Evolutionary conservation across 257 asterid species (phyloP).

Genomic region (Perilla frutescens): DNA sequence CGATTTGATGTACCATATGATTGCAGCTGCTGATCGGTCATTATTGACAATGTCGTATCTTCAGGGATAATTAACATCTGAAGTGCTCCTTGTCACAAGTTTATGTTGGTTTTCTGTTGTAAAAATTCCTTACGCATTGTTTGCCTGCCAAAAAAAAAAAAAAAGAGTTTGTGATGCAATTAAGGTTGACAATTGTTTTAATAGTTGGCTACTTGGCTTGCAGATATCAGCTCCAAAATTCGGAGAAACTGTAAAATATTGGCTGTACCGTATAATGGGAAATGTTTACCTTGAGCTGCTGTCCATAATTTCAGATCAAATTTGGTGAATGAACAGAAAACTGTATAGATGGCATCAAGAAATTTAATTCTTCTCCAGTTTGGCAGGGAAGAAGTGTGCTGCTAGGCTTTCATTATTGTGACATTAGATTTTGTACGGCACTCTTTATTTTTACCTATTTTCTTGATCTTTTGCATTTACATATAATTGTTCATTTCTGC

Average conservation of each 20-base stretch:
- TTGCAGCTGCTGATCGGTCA: too few relatives aligned
- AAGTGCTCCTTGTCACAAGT: too few relatives aligned
- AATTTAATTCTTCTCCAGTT: slow-evolving; percentile 22
- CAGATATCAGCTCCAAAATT: slow-evolving; percentile 15
- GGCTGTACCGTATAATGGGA: slow-evolving; percentile 25
- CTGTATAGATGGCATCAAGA: slow-evolving; percentile 44
- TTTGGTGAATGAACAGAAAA: slow-evolving; percentile 32
- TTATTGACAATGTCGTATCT: too few relatives aligned
- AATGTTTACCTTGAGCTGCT: slow-evolving; percentile 31
- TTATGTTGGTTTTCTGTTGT: too few relatives aligned
- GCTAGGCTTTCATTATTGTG: slow-evolving; percentile 33
- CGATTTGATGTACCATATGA: too few relatives aligned
- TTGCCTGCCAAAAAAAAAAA: too few relatives aligned
- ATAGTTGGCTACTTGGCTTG: slow-evolving; percentile 24
- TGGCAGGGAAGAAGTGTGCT: slow-evolving; percentile 37
- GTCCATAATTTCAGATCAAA: slow-evolving; percentile 33
- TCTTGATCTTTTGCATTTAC: slow-evolving; percentile 7
- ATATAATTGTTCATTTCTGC: background rate
- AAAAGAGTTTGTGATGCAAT: too few relatives aligned
- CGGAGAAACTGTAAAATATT: slow-evolving; percentile 32
- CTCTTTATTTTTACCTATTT: slow-evolving; percentile 8
- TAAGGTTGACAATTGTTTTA: background rate
- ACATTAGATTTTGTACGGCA: slow-evolving; percentile 19
- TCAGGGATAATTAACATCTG: too few relatives aligned
- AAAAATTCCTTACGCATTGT: too few relatives aligned